A percentile compares a stretch with the other conserved stretches of the same genome.
Conservation (phyloP, 2,329 filamentous ascomycete species). For the Trichoderma sp. region DNA sequence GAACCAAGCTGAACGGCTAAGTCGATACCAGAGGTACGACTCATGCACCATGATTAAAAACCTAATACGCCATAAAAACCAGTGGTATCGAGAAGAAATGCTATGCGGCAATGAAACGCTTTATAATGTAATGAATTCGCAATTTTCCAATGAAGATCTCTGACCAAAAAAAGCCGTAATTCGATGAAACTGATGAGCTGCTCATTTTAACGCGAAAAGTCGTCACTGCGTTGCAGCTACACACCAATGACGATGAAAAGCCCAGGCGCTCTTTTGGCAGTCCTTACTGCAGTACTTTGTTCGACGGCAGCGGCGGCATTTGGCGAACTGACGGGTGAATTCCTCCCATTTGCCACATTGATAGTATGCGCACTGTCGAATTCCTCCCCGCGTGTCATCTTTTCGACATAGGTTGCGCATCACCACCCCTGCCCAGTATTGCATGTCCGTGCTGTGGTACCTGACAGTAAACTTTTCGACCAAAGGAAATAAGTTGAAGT, state of each 20-base stretch:
- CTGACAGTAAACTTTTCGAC: slow-evolving; percentile 98
- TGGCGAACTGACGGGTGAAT: slow-evolving; percentile 94
- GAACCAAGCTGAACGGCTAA: neutral
- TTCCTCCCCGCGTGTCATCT: slow-evolving; percentile 90
- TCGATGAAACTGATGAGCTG: neutral
- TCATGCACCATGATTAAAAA: slow-evolving; percentile 14
- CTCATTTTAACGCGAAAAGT: neutral
- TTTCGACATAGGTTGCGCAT: slow-evolving; percentile 99
- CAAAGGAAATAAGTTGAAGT: slow-evolving; percentile 97
- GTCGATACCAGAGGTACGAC: neutral
- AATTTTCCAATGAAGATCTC: slow-evolving; percentile 34
- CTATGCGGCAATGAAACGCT: slow-evolving; percentile 44
- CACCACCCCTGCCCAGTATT: slow-evolving; percentile 98
- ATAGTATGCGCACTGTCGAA: slow-evolving; percentile 96
- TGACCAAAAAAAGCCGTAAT: slow-evolving; percentile 30
- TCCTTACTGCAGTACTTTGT: slow-evolving; percentile 99
- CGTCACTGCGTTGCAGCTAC: slow-evolving; percentile 66
- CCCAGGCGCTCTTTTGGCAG: slow-evolving; percentile 98
- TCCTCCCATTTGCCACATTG: slow-evolving; percentile 99
- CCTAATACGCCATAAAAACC: slow-evolving; percentile 31
- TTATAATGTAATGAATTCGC: slow-evolving; percentile 45
- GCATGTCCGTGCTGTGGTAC: slow-evolving; percentile 95
- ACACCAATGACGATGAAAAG: slow-evolving; percentile 98
- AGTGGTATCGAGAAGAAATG: slow-evolving; percentile 49
- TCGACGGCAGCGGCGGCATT: slow-evolving; percentile 91